Conservation (phyloP, 176 grass and related monocot species). For the Miscanthus lutarioriparius region DNA sequence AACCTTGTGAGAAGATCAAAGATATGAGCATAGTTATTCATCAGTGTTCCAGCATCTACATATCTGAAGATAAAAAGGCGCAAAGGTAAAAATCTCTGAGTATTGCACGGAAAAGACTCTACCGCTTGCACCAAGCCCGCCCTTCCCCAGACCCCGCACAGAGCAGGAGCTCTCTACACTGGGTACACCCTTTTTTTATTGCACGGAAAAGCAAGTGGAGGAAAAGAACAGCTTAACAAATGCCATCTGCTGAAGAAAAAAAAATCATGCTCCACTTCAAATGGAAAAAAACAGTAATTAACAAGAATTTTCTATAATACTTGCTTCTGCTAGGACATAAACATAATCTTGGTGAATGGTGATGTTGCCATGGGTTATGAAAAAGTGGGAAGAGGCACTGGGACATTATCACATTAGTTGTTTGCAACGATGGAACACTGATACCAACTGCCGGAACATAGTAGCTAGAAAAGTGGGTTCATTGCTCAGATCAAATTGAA, state of each 20-base stretch:
- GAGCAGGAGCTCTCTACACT: too few relatives aligned
- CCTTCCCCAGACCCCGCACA: too few relatives aligned
- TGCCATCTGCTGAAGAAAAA: not conserved
- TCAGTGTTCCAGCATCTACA: constrained; percentile 78
- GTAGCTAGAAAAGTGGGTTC: constrained; percentile 1
- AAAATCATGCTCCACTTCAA: not conserved
- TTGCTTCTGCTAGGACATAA: not conserved
- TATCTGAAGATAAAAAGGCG: constrained; percentile 61
- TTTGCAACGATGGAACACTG: not conserved
- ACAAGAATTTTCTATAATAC: constrained; percentile 5
- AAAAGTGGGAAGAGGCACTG: not conserved
- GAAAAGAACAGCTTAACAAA: constrained; percentile 21
- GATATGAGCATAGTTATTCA: constrained; percentile 98
- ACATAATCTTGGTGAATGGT: not conserved
- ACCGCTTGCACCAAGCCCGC: too few relatives aligned
- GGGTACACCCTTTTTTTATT: too few relatives aligned
- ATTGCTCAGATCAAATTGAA: constrained; percentile 11
- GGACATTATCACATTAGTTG: not conserved
- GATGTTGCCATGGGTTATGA: not conserved
- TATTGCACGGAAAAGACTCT: not conserved
- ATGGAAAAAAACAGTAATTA: constrained; percentile 1
- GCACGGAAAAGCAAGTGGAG: not conserved
- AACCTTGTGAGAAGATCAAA: constrained; percentile 97
- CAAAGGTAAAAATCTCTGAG: not conserved
- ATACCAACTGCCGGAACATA: not conserved